phyloP scores from a whole-genome alignment of 2,329 filamentous ascomycete species.

The Graphilbum sp. region DNA sequence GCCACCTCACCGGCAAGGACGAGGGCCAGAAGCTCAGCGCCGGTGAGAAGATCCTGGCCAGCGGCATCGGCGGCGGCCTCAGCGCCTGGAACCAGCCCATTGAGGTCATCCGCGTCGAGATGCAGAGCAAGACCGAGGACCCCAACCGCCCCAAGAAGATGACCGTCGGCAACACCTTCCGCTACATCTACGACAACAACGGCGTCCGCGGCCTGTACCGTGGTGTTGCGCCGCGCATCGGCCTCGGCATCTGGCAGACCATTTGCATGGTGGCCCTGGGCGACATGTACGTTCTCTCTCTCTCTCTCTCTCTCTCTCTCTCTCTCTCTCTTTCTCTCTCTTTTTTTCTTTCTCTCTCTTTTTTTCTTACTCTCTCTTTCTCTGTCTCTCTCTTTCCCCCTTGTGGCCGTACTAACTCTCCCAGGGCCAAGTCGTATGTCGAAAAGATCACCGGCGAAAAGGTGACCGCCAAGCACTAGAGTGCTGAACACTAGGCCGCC shows the following conservation, averaged over 20 bases:
- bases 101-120: constrained; percentile 98
- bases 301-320: constrained; percentile 3
- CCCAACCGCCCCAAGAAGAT: constrained; percentile 98
- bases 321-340: not conserved
- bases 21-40: constrained; percentile 62
- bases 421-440: constrained; percentile 49
- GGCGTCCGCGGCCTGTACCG: constrained; percentile 88
- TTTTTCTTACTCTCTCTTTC: not conserved
- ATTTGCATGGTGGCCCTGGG: constrained; percentile 99
- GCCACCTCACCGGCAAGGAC: constrained; percentile 61
- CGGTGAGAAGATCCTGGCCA: constrained; percentile 78
- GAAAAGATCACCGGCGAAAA: constrained; percentile 48
- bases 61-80: constrained; percentile 77
- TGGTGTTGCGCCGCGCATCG: constrained; percentile 85
- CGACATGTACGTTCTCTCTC: constrained; percentile 60
- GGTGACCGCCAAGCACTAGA: constrained; percentile 51
- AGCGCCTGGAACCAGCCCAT: constrained; percentile 99
- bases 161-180: constrained; percentile 74
- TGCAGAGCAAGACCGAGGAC: constrained; percentile 98
- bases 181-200: constrained; percentile 83
- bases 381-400: too few relatives aligned
- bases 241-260: constrained; percentile 95
- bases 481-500: not conserved
- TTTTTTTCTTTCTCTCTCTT: not conserved
- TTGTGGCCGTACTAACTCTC: constrained; percentile 12